Evolutionary conservation across 179 eudicot species (phyloP).

Genomic region (Carnegiea gigantea): DNA sequence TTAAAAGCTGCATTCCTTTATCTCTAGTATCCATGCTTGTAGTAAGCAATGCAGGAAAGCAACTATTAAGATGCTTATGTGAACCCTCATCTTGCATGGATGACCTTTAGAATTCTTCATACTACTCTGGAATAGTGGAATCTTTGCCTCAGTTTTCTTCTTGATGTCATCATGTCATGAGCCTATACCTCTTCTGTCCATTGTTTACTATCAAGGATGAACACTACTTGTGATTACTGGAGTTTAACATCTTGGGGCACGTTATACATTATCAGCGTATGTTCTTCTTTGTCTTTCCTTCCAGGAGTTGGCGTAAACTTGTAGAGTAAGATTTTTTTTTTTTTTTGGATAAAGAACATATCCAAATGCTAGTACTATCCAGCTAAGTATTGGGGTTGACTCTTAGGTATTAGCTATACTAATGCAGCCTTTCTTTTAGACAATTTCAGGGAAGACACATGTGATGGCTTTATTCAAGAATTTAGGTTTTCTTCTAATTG

Average conservation of each 20-base stretch:
- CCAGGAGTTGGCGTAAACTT: too few species aligned
- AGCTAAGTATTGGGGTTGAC: neutral
- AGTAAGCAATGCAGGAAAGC: neutral
- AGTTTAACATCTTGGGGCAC: too few species aligned
- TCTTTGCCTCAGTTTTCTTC: conserved; percentile 2
- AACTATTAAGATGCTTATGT: neutral
- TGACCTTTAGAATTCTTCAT: neutral
- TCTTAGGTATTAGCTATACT: neutral
- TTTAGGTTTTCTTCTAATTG: neutral
- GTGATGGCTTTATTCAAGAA: neutral
- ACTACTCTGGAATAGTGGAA: neutral
- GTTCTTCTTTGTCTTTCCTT: too few species aligned
- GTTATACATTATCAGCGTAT: too few species aligned
- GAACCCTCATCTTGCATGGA: neutral
- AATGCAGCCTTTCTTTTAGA: conserved; percentile 15
- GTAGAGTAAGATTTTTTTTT: too few species aligned
- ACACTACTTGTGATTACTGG: neutral
- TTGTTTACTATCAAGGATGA: neutral
- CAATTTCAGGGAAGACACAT: conserved; percentile 3
- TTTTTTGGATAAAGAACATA: neutral
- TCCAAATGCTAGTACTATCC: neutral
- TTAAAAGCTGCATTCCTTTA: neutral
- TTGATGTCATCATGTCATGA: conserved; percentile 7
- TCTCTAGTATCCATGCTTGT: neutral
- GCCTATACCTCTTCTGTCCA: neutral